phyloP scores from a whole-genome alignment of 2,329 filamentous ascomycete species.

The Chalaropsis thielavioides region DNA sequence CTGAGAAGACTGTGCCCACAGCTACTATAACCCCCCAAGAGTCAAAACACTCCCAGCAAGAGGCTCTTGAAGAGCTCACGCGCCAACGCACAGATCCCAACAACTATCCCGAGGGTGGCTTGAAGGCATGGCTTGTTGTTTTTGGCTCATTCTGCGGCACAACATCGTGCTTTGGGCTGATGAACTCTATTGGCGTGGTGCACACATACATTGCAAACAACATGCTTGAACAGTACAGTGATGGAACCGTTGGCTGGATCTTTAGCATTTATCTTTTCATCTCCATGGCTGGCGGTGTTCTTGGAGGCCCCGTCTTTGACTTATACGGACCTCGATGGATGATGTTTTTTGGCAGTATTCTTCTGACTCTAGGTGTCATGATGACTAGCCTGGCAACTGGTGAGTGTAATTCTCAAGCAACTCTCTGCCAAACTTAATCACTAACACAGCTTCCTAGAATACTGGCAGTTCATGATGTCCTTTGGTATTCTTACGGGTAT shows the following conservation, averaged over 20 bases:
- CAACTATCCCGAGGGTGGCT: slow-evolving; percentile 45
- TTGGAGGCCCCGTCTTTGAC: slow-evolving; percentile 73
- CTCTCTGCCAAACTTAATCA: not conserved
- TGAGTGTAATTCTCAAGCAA: slow-evolving; percentile 21
- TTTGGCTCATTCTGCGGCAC: slow-evolving; percentile 62
- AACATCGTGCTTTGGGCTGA: slow-evolving; percentile 54
- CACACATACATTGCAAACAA: slow-evolving; percentile 61
- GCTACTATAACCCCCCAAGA: not conserved
- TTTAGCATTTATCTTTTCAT: slow-evolving; percentile 70
- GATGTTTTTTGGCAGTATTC: slow-evolving; percentile 47
- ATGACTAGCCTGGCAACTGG: slow-evolving; percentile 52
- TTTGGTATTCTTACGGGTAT: slow-evolving; percentile 61
- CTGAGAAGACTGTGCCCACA: slow-evolving; percentile 1
- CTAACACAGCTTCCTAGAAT: slow-evolving; percentile 29
- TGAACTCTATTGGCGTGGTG: slow-evolving; percentile 63
- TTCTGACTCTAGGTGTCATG: slow-evolving; percentile 48
- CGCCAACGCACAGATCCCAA: slow-evolving; percentile 15
- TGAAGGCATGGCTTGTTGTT: slow-evolving; percentile 59
- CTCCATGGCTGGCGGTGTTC: slow-evolving; percentile 67
- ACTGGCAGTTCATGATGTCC: slow-evolving; percentile 68
- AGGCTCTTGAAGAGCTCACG: slow-evolving; percentile 13
- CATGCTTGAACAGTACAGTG: slow-evolving; percentile 52
- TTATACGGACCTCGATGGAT: slow-evolving; percentile 54
- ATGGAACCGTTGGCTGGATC: slow-evolving; percentile 69
- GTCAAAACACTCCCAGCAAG: not conserved